Evolutionary conservation across 2,329 filamentous ascomycete species (phyloP).

Genomic region (Thielaviopsis populi): DNA sequence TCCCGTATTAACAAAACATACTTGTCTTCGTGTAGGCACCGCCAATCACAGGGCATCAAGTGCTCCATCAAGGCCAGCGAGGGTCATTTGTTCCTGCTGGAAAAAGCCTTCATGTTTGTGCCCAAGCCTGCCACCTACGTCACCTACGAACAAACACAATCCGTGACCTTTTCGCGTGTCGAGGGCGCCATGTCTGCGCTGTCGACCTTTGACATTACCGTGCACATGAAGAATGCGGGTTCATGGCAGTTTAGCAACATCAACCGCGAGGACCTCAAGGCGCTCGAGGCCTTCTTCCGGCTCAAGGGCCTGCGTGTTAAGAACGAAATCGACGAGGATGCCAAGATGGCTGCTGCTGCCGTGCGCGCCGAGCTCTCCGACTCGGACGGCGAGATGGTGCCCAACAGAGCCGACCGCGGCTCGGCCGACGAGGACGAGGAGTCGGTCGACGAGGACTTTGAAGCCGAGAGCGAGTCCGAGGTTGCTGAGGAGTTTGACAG

Average conservation of each 20-base stretch:
- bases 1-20: conserved; percentile 18
- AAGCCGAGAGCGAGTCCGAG: conserved; percentile 80
- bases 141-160: conserved; percentile 79
- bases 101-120: conserved; percentile 98
- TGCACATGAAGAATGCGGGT: conserved; percentile 69
- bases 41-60: conserved; percentile 89
- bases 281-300: conserved; percentile 95
- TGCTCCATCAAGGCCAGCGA: conserved; percentile 99
- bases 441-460: conserved; percentile 90
- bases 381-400: conserved; percentile 66
- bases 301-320: conserved; percentile 88
- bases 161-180: conserved; percentile 89
- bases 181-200: conserved; percentile 85
- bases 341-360: conserved; percentile 62
- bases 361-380: conserved; percentile 69
- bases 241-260: conserved; percentile 98
- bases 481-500: conserved; percentile 95
- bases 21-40: conserved; percentile 42
- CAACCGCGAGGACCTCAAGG: conserved; percentile 92
- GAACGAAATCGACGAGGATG: conserved; percentile 97
- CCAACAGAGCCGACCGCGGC: conserved; percentile 48
- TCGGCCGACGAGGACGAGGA: conserved; percentile 94
- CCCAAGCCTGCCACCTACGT: conserved; percentile 97
- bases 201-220: conserved; percentile 92
- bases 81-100: conserved; percentile 89